Evolutionary conservation across 164 flowering plant genomes (phyloP).

Genomic region (Liquidambar formosana): DNA sequence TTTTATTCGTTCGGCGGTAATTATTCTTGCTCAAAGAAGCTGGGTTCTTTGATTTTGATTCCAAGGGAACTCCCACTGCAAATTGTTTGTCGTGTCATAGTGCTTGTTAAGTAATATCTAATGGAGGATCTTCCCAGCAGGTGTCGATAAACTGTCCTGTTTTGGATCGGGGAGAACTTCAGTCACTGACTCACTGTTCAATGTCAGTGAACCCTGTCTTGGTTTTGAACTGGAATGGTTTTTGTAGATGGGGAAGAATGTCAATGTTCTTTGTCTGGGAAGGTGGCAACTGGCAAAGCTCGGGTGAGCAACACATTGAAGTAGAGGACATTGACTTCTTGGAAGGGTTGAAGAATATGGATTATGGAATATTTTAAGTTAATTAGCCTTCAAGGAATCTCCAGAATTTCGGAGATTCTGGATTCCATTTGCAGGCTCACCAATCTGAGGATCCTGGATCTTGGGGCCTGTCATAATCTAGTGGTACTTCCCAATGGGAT

Average conservation of each 20-base stretch:
- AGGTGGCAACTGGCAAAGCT: slow-evolving; percentile 34
- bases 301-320: slow-evolving; percentile 27
- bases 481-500: slow-evolving; percentile 30
- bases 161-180: slow-evolving; percentile 1
- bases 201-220: slow-evolving; percentile 24
- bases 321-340: slow-evolving; percentile 24
- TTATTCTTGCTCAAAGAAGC: slow-evolving; percentile 10
- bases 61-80: neutral
- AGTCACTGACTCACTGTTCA: slow-evolving; percentile 30
- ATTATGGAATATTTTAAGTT: slow-evolving; percentile 21
- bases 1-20: slow-evolving; percentile 22
- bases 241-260: slow-evolving; percentile 14
- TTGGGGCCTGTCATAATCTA: slow-evolving; percentile 42
- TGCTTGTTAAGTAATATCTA: slow-evolving; percentile 17
- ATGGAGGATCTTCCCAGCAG: neutral
- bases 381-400: slow-evolving; percentile 50
- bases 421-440: slow-evolving; percentile 22
- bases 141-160: neutral
- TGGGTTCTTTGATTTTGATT: slow-evolving; percentile 20
- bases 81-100: neutral
- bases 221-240: slow-evolving; percentile 12
- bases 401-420: slow-evolving; percentile 31
- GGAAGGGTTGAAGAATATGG: slow-evolving; percentile 10
- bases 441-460: no score
- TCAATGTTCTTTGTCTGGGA: slow-evolving; percentile 36